Evolutionary conservation across 2,329 filamentous ascomycete genomes (phyloP).

Genomic region (Aspergillus flavus): DNA sequence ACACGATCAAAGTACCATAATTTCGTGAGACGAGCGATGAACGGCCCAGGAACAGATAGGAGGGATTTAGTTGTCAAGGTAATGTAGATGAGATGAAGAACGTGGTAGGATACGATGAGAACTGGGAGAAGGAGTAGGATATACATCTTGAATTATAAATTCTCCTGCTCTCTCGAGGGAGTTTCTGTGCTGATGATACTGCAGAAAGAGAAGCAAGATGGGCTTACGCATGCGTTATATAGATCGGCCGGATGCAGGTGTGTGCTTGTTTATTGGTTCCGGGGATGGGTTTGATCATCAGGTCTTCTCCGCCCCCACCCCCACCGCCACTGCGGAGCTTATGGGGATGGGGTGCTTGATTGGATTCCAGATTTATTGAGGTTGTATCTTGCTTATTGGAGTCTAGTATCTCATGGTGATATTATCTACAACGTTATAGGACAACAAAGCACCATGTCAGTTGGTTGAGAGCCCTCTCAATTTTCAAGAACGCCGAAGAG

Average conservation of each 20-base stretch:
- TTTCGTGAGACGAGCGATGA: constrained; percentile 47
- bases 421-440: too few relatives aligned
- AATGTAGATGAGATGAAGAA: constrained; percentile 23
- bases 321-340: constrained; percentile 27
- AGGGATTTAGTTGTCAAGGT: constrained; percentile 30
- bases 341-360: not conserved
- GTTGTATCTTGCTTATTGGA: too few relatives aligned
- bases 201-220: not conserved
- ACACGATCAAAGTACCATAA: constrained; percentile 49
- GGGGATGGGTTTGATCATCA: not conserved
- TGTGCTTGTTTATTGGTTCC: not conserved
- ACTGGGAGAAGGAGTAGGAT: constrained; percentile 17
- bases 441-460: too few relatives aligned
- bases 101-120: constrained; percentile 15
- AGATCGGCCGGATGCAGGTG: not conserved
- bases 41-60: constrained; percentile 47
- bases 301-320: constrained; percentile 20
- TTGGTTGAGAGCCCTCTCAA: too few relatives aligned
- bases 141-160: constrained; percentile 11
- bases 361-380: not conserved
- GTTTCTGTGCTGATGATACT: not conserved
- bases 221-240: not conserved
- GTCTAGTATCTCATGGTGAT: too few relatives aligned
- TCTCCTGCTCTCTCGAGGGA: not conserved
- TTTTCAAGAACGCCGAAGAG: too few relatives aligned